Evolutionary conservation across 2,329 filamentous ascomycete species (phyloP), one percentile per base, ranked within the genome.

Genomic region (Colletotrichum melonis): DNA sequence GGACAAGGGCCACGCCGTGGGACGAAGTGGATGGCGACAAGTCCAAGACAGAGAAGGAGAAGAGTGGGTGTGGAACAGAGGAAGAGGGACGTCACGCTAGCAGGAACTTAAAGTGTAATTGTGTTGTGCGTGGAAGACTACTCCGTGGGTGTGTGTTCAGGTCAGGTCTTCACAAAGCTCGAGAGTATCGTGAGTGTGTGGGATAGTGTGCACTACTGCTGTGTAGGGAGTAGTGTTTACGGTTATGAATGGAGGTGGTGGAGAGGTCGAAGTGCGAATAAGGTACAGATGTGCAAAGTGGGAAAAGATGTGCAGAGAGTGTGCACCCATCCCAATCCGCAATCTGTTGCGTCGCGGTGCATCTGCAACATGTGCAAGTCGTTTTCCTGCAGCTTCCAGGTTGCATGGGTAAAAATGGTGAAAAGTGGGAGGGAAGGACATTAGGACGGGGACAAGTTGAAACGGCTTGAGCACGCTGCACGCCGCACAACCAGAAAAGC

Each of bases 381-480:
- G 32, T 35, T 22, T 9, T 49, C 22, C 42, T 49, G 42, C 42
- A 49, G 42, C 42, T 56, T 49, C 19, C 42, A 49, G 19, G 19
- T 56, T 56, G 54, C 54, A 56, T 56, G 54, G 54, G 54, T 42
- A 7, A 16, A 28, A 11, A 56, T 56, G 54, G 54, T 12, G 14
- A 16, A 26, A 28, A 22, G 54, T 24, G 42, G 19, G 42, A 49
- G 42, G 19, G 42, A n/a, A 49, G 42, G 42, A 49, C 16, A 65
- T 55, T 66, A 67, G 58, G 42, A 72, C 57, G 59, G 57, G 60
- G 54, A 35, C 60, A 57, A 62, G 70, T 73, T 73, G 70, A 73
- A 73, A 73, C 70, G 60, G 70, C 70, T 70, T 68, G 67, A 70
- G 59, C 70, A 63, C 30, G 60, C 30, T 35, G 64, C 55, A 73